phyloP scores from a whole-genome alignment of 345 rosid species.

The Schrenkiella parvula region DNA sequence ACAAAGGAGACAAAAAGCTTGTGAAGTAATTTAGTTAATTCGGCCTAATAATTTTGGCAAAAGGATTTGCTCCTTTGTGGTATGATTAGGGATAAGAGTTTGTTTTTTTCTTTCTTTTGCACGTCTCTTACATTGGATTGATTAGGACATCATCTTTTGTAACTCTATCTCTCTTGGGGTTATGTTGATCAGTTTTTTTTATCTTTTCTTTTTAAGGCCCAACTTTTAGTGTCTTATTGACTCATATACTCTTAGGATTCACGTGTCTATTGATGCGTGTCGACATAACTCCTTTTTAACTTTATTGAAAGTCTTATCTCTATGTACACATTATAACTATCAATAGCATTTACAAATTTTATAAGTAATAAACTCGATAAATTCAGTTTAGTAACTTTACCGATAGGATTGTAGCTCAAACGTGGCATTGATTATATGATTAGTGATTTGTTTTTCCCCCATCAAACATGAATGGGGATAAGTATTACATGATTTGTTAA shows the following conservation, averaged over 20 bases:
- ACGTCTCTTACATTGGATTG: slow-evolving; percentile 9
- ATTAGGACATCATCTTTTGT: not conserved
- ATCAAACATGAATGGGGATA: not conserved
- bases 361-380: not conserved
- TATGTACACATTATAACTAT: not conserved
- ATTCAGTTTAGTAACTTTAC: not conserved
- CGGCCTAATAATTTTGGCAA: not conserved
- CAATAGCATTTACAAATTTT: not conserved
- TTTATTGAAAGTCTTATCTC: not conserved
- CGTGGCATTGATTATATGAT: not conserved
- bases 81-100: slow-evolving; percentile 7
- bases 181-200: not conserved
- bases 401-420: not conserved
- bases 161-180: not conserved
- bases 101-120: not conserved
- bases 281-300: not conserved
- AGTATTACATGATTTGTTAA: slow-evolving; percentile 1
- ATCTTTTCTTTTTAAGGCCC: not conserved
- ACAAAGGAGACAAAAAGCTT: not conserved
- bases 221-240: not conserved
- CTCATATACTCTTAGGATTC: not conserved
- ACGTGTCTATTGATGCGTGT: not conserved
- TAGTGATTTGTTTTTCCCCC: not conserved
- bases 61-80: not conserved
- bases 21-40: not conserved